Evolutionary conservation across 768 basidiomycete species (phyloP).

Genomic region (Pisolithus microcarpus): DNA sequence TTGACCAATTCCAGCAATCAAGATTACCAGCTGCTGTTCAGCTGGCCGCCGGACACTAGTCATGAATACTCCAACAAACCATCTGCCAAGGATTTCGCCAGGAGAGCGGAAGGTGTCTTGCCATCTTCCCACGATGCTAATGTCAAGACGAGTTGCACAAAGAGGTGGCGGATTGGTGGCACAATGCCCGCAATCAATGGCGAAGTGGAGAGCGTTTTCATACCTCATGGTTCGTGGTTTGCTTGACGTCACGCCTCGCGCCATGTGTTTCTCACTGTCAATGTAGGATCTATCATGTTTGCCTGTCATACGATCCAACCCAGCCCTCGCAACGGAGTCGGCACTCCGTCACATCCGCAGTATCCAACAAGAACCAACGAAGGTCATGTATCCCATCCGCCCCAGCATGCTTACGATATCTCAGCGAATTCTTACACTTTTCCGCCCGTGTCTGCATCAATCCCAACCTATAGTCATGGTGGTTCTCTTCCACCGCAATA

Average conservation of each 20-base stretch:
- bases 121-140: slow-evolving; percentile 45
- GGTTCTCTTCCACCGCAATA: slow-evolving; percentile 20
- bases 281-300: slow-evolving; percentile 32
- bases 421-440: slow-evolving; percentile 23
- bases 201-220: slow-evolving; percentile 81
- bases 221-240: slow-evolving; percentile 69
- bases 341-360: slow-evolving; percentile 16
- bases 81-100: slow-evolving; percentile 41
- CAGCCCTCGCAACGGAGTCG: slow-evolving; percentile 14
- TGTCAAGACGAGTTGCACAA: slow-evolving; percentile 82
- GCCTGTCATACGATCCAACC: slow-evolving; percentile 32
- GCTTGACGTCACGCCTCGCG: slow-evolving; percentile 31
- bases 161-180: slow-evolving; percentile 72
- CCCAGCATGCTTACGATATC: slow-evolving; percentile 23
- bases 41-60: slow-evolving; percentile 65
- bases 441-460: slow-evolving; percentile 24
- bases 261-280: slow-evolving; percentile 22
- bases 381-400: slow-evolving; percentile 16
- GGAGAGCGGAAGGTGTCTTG: slow-evolving; percentile 62
- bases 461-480: slow-evolving; percentile 21
- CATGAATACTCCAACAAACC: slow-evolving; percentile 34
- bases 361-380: slow-evolving; percentile 23
- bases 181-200: slow-evolving; percentile 51
- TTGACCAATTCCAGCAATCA: slow-evolving; percentile 46
- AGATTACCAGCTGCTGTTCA: slow-evolving; percentile 53